These are phyloP conservation scores for Didymella segeticola DNA, from an alignment of 2,329 filamentous ascomycete species.

Conservation along the genomic window DNA sequence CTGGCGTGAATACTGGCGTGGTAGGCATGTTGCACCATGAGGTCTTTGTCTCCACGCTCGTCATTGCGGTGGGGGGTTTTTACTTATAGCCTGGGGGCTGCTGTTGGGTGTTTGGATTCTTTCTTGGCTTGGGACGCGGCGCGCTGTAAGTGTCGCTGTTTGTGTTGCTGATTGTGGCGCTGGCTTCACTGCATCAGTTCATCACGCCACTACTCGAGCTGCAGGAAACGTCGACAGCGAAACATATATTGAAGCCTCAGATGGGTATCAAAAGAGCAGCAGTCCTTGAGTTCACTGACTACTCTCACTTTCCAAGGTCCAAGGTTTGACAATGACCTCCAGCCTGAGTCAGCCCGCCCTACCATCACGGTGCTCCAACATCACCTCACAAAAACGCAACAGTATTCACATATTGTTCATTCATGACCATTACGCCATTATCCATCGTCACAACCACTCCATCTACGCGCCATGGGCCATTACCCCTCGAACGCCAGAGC, in stretches of 20 bases:
- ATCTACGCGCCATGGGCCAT: constrained; percentile 27
- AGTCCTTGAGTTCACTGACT: too few species aligned
- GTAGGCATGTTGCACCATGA: constrained; percentile 11
- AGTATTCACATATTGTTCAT: constrained; percentile 1
- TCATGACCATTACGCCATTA: constrained; percentile 17
- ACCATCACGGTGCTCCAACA: constrained; percentile 26
- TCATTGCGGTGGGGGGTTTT: too few species aligned
- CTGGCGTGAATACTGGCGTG: background rate
- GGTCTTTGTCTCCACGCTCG: constrained; percentile 21
- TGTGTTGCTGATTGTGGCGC: background rate
- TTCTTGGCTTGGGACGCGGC: background rate
- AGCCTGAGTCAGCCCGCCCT: too few species aligned
- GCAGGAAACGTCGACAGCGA: too few species aligned
- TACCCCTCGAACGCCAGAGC: constrained; percentile 19
- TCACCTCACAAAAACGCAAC: background rate
- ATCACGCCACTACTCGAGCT: background rate
- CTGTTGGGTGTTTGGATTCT: background rate
- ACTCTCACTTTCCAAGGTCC: too few species aligned
- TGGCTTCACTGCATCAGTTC: background rate
- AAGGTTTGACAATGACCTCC: too few species aligned
- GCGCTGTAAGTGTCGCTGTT: too few species aligned
- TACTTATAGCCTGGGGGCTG: too few species aligned
- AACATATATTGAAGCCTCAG: too few species aligned
- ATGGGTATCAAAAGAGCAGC: too few species aligned
- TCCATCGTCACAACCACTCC: constrained; percentile 18